Evolutionary conservation across 164 flowering plant species (phyloP).

Genomic region (Tetracentron sinense): DNA sequence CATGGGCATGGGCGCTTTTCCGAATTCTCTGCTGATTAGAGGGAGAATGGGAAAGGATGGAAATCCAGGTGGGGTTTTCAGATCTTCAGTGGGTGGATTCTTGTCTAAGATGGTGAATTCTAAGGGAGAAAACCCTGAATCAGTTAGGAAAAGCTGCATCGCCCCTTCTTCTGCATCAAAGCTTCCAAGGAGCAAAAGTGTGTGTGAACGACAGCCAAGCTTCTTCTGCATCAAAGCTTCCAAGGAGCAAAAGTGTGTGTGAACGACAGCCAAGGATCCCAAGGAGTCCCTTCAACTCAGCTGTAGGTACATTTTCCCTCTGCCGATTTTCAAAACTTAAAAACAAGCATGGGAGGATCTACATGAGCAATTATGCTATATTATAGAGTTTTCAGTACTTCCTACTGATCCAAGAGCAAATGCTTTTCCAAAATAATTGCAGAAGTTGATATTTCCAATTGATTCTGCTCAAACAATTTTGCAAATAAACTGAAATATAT

Average conservation of each 20-base stretch:
- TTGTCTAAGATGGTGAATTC: slow-evolving; percentile 32
- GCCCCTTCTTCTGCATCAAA: slow-evolving; percentile 30
- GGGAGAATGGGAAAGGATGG: slow-evolving; percentile 33
- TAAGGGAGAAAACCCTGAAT: slow-evolving; percentile 35
- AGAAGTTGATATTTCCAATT: not conserved
- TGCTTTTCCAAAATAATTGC: not conserved
- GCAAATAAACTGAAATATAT: no score
- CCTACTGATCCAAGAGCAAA: no score
- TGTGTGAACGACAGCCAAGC: slow-evolving; percentile 44
- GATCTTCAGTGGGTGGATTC: slow-evolving; percentile 50
- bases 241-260: slow-evolving; percentile 57
- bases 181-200: slow-evolving; percentile 59
- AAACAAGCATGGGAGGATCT: not conserved
- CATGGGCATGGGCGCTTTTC: no score
- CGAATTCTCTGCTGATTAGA: slow-evolving; percentile 19
- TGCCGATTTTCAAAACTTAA: not conserved
- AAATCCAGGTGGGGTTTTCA: slow-evolving; percentile 16
- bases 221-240: slow-evolving; percentile 34
- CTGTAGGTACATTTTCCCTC: slow-evolving; percentile 65
- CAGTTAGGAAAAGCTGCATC: slow-evolving; percentile 52
- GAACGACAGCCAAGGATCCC: slow-evolving; percentile 43
- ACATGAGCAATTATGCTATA: no score
- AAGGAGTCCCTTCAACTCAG: slow-evolving; percentile 41
- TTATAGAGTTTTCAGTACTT: no score
- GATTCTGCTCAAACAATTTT: not conserved